These are phyloP conservation scores for Scortechinia acanthostroma DNA, from an alignment of 2,329 filamentous ascomycete genomes.

Conservation along the genomic window DNA sequence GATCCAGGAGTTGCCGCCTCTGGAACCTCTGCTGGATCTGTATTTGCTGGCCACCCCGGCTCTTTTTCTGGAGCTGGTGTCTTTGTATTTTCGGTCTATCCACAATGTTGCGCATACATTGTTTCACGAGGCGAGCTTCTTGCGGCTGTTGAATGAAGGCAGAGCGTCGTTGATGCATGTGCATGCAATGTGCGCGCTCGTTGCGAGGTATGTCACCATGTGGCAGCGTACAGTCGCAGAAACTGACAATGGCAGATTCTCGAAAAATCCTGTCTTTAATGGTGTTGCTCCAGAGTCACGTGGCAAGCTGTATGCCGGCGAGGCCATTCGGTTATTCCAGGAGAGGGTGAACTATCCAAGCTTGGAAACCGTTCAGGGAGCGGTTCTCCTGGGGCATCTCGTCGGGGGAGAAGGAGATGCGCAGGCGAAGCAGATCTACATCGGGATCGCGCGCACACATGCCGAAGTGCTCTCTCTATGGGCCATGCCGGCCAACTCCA, in stretches of 20 bases:
- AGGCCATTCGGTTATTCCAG: constrained; percentile 6
- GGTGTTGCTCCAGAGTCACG: constrained; percentile 2
- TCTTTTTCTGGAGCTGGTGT: constrained; percentile 2
- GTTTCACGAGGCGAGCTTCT: constrained; percentile 2
- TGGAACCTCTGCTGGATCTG: neutral
- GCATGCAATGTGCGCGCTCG: neutral
- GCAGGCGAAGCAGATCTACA: constrained; percentile 8
- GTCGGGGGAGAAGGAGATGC: constrained; percentile 7
- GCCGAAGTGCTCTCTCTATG: constrained; percentile 7
- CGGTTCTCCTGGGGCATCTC: constrained; percentile 7
- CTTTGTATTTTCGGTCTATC: constrained; percentile 3
- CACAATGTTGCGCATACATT: constrained; percentile 3
- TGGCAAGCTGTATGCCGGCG: constrained; percentile 3
- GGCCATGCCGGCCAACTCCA: constrained; percentile 5
- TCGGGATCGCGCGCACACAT: constrained; percentile 8
- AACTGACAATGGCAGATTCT: constrained; percentile 5
- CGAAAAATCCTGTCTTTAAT: constrained; percentile 5
- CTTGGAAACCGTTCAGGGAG: constrained; percentile 6
- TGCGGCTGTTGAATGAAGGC: neutral
- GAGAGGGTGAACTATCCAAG: constrained; percentile 6
- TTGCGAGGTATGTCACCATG: neutral
- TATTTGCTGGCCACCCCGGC: neutral
- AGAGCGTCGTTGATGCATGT: constrained; percentile 1
- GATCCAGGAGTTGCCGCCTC: constrained; percentile 3
- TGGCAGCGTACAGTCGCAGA: no score